A percentile compares a stretch with the other conserved stretches of the same genome.
phyloP scores from a whole-genome alignment of 306 rosid genomes.

The Coriaria nepalensis region DNA sequence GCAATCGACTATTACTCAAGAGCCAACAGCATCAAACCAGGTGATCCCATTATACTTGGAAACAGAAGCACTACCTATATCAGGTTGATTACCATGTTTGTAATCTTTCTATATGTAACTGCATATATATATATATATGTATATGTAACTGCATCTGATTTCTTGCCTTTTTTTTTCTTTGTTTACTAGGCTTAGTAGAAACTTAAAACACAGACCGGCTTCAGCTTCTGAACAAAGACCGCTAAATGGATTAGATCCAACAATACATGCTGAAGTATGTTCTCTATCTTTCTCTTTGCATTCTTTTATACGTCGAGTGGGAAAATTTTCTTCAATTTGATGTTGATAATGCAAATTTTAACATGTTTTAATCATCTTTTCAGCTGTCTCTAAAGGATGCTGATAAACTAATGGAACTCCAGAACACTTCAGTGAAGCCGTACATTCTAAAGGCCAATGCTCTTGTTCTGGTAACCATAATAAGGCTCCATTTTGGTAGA shows the following conservation, averaged over 20 bases:
- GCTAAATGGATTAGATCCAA: constrained; percentile 84
- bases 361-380: constrained; percentile 11
- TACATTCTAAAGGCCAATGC: constrained; percentile 68
- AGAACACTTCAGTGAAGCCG: constrained; percentile 42
- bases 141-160: constrained; percentile 15
- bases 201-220: constrained; percentile 43
- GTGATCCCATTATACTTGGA: constrained; percentile 66
- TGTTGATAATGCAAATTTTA: too few species aligned
- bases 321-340: too few species aligned
- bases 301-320: background rate
- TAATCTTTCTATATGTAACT: background rate
- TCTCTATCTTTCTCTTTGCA: constrained; percentile 16
- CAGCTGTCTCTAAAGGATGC: constrained; percentile 97
- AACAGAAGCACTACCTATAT: constrained; percentile 81
- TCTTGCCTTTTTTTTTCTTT: constrained; percentile 14
- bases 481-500: background rate
- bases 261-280: constrained; percentile 80
- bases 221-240: constrained; percentile 77
- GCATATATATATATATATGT: background rate
- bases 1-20: constrained; percentile 71
- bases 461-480: constrained; percentile 41
- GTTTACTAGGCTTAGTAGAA: constrained; percentile 57
- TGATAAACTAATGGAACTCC: constrained; percentile 47
- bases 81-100: constrained; percentile 30
- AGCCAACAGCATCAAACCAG: constrained; percentile 64